A percentile compares a stretch with the other conserved stretches of the same genome.
Evolutionary conservation across 2,329 filamentous ascomycete species (phyloP).

Genomic region (Epichloe glyceriae): DNA sequence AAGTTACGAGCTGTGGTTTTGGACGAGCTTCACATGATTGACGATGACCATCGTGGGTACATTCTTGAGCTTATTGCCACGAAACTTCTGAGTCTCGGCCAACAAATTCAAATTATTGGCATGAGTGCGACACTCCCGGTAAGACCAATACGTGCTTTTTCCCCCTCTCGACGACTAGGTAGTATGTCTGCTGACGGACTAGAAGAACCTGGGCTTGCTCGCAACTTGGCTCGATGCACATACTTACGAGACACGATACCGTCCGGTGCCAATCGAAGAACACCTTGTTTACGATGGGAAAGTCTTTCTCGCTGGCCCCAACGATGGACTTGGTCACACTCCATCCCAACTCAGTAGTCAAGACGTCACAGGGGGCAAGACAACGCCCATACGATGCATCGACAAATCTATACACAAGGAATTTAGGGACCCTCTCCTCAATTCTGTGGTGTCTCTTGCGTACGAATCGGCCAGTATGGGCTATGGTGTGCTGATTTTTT

Average conservation of each 20-base stretch:
- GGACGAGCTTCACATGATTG: slow-evolving; percentile 73
- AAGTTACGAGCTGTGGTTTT: slow-evolving; percentile 55
- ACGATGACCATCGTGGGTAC: slow-evolving; percentile 64
- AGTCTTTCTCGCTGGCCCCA: slow-evolving; percentile 47
- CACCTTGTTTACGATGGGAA: slow-evolving; percentile 59
- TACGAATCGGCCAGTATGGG: slow-evolving; percentile 55
- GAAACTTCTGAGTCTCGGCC: slow-evolving; percentile 56
- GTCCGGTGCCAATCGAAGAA: slow-evolving; percentile 64
- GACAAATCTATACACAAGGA: slow-evolving; percentile 45
- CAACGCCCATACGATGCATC: slow-evolving; percentile 34
- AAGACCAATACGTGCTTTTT: slow-evolving; percentile 12
- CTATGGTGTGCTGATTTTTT: slow-evolving; percentile 63
- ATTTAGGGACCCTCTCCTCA: slow-evolving; percentile 50
- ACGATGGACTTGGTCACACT: slow-evolving; percentile 43
- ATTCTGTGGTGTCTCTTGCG: slow-evolving; percentile 57
- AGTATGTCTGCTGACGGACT: neutral
- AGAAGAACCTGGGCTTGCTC: slow-evolving; percentile 54
- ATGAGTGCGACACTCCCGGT: slow-evolving; percentile 72
- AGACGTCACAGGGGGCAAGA: slow-evolving; percentile 21
- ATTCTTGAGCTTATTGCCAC: slow-evolving; percentile 62
- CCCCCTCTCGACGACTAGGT: neutral
- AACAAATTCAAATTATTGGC: slow-evolving; percentile 57
- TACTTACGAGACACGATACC: slow-evolving; percentile 60
- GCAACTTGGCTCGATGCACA: slow-evolving; percentile 59
- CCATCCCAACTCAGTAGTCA: slow-evolving; percentile 35